phyloP scores from a whole-genome alignment of 257 asterid genomes.

The Nicotiana tabacum region DNA sequence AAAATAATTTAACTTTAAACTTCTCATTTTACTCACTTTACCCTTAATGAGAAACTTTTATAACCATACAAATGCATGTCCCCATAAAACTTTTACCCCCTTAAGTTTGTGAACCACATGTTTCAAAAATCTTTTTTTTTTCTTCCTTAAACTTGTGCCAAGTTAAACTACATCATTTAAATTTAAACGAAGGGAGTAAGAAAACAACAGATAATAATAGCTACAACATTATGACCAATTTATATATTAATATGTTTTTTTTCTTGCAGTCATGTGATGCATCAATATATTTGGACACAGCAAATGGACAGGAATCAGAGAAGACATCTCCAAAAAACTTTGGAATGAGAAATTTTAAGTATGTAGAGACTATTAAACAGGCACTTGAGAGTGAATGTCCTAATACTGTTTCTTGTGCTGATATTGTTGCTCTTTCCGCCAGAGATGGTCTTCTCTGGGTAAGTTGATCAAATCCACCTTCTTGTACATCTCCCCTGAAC shows the following conservation, averaged over 20 bases:
- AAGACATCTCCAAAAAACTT: slow-evolving; percentile 41
- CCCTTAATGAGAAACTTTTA: too few species aligned
- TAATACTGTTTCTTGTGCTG: slow-evolving; percentile 75
- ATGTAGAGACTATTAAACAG: slow-evolving; percentile 47
- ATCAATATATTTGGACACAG: slow-evolving; percentile 52
- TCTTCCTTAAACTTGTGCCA: too few species aligned
- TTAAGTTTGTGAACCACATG: too few species aligned
- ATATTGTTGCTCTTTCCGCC: slow-evolving; percentile 77
- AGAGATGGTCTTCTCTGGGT: slow-evolving; percentile 67
- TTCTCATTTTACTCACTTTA: too few species aligned
- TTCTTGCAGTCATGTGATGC: slow-evolving; percentile 74
- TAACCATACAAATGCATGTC: too few species aligned
- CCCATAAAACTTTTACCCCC: too few species aligned
- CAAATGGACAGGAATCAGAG: slow-evolving; percentile 52
- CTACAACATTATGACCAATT: too few species aligned
- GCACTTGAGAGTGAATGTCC: slow-evolving; percentile 71
- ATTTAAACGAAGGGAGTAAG: too few species aligned
- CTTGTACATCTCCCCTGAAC: not conserved
- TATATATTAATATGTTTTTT: not conserved
- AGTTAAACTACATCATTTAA: too few species aligned
- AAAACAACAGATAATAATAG: too few species aligned
- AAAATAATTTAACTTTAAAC: too few species aligned
- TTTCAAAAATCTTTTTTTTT: too few species aligned
- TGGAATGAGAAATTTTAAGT: slow-evolving; percentile 75
- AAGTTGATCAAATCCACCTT: not conserved